A percentile compares a stretch with the other conserved stretches of the same genome.
These are phyloP conservation scores for Syzygium jambos DNA, from an alignment of 345 rosid species.

Conservation along the genomic window DNA sequence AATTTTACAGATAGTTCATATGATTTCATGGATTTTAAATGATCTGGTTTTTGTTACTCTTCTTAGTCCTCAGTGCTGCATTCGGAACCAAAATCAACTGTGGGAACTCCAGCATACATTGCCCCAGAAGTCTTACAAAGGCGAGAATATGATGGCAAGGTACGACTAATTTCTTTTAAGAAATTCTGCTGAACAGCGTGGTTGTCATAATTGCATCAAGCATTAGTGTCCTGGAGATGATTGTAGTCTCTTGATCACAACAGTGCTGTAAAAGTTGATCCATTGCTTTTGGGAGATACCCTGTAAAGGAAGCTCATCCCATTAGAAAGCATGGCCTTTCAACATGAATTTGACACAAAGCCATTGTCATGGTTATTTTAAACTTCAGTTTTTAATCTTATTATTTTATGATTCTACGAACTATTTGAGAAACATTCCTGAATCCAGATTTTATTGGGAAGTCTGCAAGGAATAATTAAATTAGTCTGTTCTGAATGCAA, in stretches of 20 bases:
- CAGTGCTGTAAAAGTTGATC: neutral
- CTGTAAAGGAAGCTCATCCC: neutral
- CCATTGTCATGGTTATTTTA: neutral
- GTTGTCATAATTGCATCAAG: neutral
- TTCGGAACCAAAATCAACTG: constrained; percentile 95
- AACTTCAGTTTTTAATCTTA: neutral
- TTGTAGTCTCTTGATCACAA: neutral
- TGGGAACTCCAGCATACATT: constrained; percentile 98
- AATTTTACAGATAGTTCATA: neutral
- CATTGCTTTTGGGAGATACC: neutral
- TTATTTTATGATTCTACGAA: neutral
- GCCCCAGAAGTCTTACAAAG: constrained; percentile 90
- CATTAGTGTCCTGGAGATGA: neutral
- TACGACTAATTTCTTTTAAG: constrained; percentile 5
- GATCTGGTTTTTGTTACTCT: neutral
- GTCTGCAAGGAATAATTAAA: neutral
- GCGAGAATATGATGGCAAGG: constrained; percentile 96
- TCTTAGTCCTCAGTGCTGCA: constrained; percentile 84
- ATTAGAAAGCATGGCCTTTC: neutral
- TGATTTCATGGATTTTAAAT: neutral
- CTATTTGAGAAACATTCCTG: neutral
- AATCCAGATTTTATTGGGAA: neutral
- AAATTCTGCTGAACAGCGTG: neutral
- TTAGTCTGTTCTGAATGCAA: neutral
- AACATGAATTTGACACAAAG: neutral